These are phyloP conservation scores for Diplocarpon mali DNA, from an alignment of 2,329 filamentous ascomycete genomes.

Conservation along the genomic window DNA sequence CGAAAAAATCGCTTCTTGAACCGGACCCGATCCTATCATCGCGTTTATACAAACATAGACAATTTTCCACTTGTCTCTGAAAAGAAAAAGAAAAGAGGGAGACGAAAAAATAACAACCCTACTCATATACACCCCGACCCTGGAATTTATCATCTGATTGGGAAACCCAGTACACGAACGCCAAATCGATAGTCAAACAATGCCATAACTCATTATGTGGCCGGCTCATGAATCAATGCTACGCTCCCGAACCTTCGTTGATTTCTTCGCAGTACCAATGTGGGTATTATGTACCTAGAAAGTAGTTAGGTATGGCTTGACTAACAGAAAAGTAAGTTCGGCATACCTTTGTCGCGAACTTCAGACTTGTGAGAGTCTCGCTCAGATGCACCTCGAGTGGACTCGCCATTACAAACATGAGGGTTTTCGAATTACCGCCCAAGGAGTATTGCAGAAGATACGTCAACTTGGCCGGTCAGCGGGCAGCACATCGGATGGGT, in stretches of 20 bases:
- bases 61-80: too few relatives aligned
- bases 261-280: constrained; percentile 77
- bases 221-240: constrained; percentile 2
- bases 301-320: constrained; percentile 13
- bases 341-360: constrained; percentile 85
- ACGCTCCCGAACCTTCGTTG: constrained; percentile 44
- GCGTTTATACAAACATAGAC: too few relatives aligned
- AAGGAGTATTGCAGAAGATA: constrained; percentile 91
- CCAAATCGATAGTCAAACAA: neutral
- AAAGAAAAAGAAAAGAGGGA: too few relatives aligned
- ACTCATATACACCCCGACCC: too few relatives aligned
- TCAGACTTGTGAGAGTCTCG: constrained; percentile 87
- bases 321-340: neutral
- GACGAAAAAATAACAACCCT: too few relatives aligned
- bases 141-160: too few relatives aligned
- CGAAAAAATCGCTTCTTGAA: too few relatives aligned
- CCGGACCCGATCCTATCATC: too few relatives aligned
- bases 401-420: constrained; percentile 99
- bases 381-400: constrained; percentile 82
- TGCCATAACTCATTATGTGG: neutral
- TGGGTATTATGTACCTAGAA: constrained; percentile 72
- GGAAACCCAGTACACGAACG: too few relatives aligned
- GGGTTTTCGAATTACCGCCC: constrained; percentile 89
- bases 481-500: neutral
- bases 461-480: constrained; percentile 48